phyloP scores from a whole-genome alignment of 106 monocot species.

The Narthecium ossifragum region DNA sequence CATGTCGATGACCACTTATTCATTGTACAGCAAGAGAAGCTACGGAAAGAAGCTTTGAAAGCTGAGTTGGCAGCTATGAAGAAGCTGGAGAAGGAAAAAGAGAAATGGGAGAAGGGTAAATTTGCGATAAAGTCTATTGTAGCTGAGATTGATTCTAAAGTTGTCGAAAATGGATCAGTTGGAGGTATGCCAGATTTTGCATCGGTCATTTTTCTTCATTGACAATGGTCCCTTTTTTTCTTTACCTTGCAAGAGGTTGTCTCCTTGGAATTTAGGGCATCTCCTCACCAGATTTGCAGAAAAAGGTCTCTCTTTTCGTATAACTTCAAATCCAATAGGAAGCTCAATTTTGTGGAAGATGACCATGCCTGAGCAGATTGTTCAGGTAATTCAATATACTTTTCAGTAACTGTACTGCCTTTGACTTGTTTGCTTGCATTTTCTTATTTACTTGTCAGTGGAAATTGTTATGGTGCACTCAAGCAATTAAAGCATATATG shows the following conservation, averaged over 20 bases:
- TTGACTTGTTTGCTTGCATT: too few relatives aligned
- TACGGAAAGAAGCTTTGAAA: constrained; percentile 65
- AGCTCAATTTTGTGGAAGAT: constrained; percentile 88
- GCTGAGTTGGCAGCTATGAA: constrained; percentile 62
- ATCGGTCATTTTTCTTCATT: not conserved
- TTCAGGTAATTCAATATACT: too few relatives aligned
- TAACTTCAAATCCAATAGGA: constrained; percentile 70
- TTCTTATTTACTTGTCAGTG: too few relatives aligned
- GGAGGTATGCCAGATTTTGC: constrained; percentile 45
- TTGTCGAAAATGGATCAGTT: constrained; percentile 69
- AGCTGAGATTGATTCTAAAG: constrained; percentile 78
- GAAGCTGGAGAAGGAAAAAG: constrained; percentile 68
- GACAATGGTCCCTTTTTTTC: not conserved
- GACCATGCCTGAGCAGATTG: constrained; percentile 63
- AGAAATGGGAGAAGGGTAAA: constrained; percentile 93
- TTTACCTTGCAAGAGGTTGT: not conserved
- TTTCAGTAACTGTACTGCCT: too few relatives aligned
- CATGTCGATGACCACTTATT: not conserved
- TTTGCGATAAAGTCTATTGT: constrained; percentile 74
- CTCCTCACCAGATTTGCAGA: constrained; percentile 75
- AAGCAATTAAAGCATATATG: too few relatives aligned
- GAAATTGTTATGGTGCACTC: too few relatives aligned
- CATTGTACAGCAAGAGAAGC: constrained; percentile 59
- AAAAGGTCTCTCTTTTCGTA: constrained; percentile 56
- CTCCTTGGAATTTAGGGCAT: constrained; percentile 45